phyloP scores from a whole-genome alignment of 148 eudicot species.

The Hydrangea macrophylla region DNA sequence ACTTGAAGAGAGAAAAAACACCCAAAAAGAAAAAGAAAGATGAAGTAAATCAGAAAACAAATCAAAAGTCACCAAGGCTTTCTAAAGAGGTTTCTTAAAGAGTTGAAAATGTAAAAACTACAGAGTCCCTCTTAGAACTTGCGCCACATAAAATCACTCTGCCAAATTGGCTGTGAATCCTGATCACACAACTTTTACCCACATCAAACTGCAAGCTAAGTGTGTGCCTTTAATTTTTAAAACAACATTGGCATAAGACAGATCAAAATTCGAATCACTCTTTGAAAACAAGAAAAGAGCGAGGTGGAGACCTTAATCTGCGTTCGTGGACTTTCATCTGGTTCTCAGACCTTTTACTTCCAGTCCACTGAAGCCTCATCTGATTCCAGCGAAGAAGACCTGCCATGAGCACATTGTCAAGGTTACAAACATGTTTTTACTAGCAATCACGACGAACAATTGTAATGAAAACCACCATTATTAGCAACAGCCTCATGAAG shows the following conservation, averaged over 20 bases:
- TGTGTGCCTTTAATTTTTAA: not conserved
- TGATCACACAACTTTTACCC: not conserved
- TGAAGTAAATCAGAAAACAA: not conserved
- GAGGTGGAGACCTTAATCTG: slow-evolving; percentile 48
- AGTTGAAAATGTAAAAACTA: not conserved
- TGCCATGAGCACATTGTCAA: slow-evolving; percentile 19
- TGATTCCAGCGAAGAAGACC: slow-evolving; percentile 77
- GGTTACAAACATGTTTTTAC: too few relatives aligned
- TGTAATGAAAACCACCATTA: not conserved
- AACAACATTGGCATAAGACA: not conserved
- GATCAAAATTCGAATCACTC: not conserved
- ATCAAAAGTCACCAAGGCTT: not conserved
- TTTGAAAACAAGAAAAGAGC: not conserved
- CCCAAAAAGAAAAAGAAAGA: not conserved
- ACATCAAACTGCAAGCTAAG: not conserved
- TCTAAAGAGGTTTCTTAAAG: not conserved
- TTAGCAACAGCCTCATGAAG: too few relatives aligned
- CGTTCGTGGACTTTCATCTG: slow-evolving; percentile 33
- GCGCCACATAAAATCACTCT: not conserved
- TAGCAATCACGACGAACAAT: too few relatives aligned
- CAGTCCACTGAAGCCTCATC: slow-evolving; percentile 67
- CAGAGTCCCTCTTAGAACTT: not conserved
- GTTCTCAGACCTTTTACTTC: slow-evolving; percentile 32
- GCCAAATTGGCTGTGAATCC: not conserved
- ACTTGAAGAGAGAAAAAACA: too few relatives aligned